Percentiles rank a stretch among this genome's conserved stretches.
phyloP scores from a whole-genome alignment of 2,329 filamentous ascomycete genomes.

The Botrytis elliptica region DNA sequence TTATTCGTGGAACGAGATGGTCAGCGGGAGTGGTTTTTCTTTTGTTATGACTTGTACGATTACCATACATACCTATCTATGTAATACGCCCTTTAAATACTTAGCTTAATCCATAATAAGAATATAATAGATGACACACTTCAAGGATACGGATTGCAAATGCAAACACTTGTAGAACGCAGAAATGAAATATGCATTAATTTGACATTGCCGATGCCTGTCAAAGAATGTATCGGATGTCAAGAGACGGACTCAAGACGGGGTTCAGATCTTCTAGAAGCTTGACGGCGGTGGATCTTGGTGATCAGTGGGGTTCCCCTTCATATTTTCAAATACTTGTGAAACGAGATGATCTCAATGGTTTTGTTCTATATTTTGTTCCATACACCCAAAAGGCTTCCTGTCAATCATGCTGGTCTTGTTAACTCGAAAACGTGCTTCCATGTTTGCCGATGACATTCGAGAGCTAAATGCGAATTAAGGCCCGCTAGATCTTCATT shows the following conservation, averaged over 20 bases:
- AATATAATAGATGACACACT: slow-evolving; percentile 19
- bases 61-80: slow-evolving; percentile 20
- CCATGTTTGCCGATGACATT: neutral
- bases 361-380: neutral
- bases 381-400: neutral
- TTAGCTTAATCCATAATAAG: slow-evolving; percentile 19
- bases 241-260: neutral
- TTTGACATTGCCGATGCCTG: neutral
- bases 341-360: neutral
- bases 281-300: neutral
- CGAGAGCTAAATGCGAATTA: neutral
- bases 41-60: slow-evolving; percentile 22
- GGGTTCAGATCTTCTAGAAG: neutral
- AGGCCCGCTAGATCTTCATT: neutral
- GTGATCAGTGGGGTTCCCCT: neutral
- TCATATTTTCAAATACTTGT: neutral
- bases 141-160: neutral
- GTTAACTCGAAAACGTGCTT: neutral
- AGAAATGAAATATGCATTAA: neutral
- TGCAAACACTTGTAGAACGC: neutral
- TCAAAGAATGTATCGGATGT: neutral
- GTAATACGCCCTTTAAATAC: slow-evolving; percentile 18
- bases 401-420: neutral
- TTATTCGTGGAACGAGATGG: neutral
- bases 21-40: neutral